Evolutionary conservation across 257 asterid species (phyloP).

Genomic region (Cordia subcordata): DNA sequence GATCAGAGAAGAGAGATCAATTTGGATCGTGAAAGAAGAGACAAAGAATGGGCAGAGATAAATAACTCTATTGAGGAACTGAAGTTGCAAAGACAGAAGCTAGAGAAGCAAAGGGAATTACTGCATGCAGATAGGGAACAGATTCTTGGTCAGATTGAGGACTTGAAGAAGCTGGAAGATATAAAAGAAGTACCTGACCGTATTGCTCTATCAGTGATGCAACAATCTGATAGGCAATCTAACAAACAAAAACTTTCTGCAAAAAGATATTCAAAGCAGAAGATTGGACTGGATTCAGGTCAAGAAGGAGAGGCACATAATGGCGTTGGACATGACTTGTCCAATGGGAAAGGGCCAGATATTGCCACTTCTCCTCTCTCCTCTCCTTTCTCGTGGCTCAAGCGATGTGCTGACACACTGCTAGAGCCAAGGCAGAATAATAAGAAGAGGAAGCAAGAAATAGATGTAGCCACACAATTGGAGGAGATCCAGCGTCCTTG

Average conservation of each 20-base stretch:
- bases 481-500: slow-evolving; percentile 37
- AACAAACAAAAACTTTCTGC: slow-evolving; percentile 27
- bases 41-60: slow-evolving; percentile 81
- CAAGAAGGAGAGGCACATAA: slow-evolving; percentile 33
- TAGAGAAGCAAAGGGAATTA: slow-evolving; percentile 91
- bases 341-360: slow-evolving; percentile 32
- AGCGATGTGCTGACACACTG: slow-evolving; percentile 81
- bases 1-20: slow-evolving; percentile 64
- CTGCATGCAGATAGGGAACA: slow-evolving; percentile 78
- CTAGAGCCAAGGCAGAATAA: slow-evolving; percentile 62
- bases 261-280: slow-evolving; percentile 28
- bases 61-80: slow-evolving; percentile 72
- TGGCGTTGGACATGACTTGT: slow-evolving; percentile 31
- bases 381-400: slow-evolving; percentile 83
- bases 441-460: slow-evolving; percentile 60
- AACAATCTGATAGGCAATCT: slow-evolving; percentile 33
- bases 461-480: slow-evolving; percentile 24
- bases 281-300: slow-evolving; percentile 22
- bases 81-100: slow-evolving; percentile 70
- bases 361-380: slow-evolving; percentile 60
- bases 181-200: slow-evolving; percentile 62
- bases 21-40: slow-evolving; percentile 77
- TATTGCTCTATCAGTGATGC: slow-evolving; percentile 45
- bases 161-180: slow-evolving; percentile 72
- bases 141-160: slow-evolving; percentile 68